These are phyloP conservation scores for Hypomyces perniciosus DNA, from an alignment of 2,329 filamentous ascomycete species.

Conservation along the genomic window DNA sequence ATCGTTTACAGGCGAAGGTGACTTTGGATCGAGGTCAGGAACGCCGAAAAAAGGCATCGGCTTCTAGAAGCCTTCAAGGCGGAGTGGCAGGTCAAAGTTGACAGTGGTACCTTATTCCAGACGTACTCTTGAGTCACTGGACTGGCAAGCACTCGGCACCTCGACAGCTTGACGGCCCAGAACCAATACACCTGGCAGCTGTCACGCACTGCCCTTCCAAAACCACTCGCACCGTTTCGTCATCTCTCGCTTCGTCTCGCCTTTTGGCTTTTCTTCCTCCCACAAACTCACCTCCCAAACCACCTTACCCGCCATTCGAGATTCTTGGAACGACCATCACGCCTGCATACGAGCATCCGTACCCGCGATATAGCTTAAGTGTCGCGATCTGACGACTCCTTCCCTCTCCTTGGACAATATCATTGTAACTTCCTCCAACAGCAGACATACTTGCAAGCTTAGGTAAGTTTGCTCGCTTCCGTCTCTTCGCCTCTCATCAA, in stretches of 20 bases:
- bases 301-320: not conserved
- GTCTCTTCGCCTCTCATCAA: constrained; percentile 7
- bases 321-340: constrained; percentile 3
- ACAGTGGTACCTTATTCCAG: not conserved
- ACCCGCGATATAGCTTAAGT: constrained; percentile 1
- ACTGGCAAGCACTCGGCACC: constrained; percentile 10
- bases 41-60: not conserved
- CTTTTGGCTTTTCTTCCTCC: constrained; percentile 6
- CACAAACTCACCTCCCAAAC: not conserved
- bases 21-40: not conserved
- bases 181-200: constrained; percentile 9
- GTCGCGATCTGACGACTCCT: constrained; percentile 3
- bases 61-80: not conserved
- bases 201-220: constrained; percentile 6
- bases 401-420: constrained; percentile 6
- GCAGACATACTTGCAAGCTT: constrained; percentile 1
- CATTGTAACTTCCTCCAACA: constrained; percentile 8
- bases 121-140: not conserved
- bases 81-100: not conserved
- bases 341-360: constrained; percentile 8
- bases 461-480: constrained; percentile 10
- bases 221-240: not conserved
- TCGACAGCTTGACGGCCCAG: not conserved
- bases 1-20: not conserved
- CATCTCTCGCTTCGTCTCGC: constrained; percentile 12